phyloP scores from a whole-genome alignment of 306 rosid species.

The Quercus gilva region DNA sequence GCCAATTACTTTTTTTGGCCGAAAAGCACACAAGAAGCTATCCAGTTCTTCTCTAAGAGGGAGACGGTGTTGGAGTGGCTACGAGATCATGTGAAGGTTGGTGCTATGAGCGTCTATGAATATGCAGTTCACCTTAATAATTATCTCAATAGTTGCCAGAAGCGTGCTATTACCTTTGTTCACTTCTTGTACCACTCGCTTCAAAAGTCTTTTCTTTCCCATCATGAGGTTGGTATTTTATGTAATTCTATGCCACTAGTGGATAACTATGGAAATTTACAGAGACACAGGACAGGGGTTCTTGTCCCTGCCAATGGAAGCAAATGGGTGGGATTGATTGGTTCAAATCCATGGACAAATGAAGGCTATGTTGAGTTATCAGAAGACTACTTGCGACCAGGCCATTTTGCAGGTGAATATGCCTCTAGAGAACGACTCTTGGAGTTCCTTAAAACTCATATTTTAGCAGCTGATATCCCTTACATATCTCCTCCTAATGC shows the following conservation, averaged over 20 bases:
- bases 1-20: constrained; percentile 49
- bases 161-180: constrained; percentile 36
- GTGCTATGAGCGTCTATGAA: background rate
- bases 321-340: constrained; percentile 63
- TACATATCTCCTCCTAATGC: constrained; percentile 53
- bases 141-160: constrained; percentile 10
- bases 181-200: constrained; percentile 61
- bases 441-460: constrained; percentile 37
- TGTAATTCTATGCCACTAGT: constrained; percentile 55
- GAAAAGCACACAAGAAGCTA: constrained; percentile 42
- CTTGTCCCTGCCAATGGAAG: constrained; percentile 67
- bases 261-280: constrained; percentile 42
- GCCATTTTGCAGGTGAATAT: constrained; percentile 31
- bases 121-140: constrained; percentile 32
- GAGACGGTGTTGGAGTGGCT: constrained; percentile 48
- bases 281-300: constrained; percentile 14
- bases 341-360: constrained; percentile 57
- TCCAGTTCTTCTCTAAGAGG: constrained; percentile 10
- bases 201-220: constrained; percentile 8
- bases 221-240: constrained; percentile 7
- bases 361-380: constrained; percentile 54
- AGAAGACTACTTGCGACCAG: constrained; percentile 37
- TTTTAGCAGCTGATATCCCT: constrained; percentile 61
- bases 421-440: constrained; percentile 16
- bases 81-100: constrained; percentile 7